Evolutionary conservation across 2,329 filamentous ascomycete genomes (phyloP).

Genomic region (Dendrostoma leiphaemia): DNA sequence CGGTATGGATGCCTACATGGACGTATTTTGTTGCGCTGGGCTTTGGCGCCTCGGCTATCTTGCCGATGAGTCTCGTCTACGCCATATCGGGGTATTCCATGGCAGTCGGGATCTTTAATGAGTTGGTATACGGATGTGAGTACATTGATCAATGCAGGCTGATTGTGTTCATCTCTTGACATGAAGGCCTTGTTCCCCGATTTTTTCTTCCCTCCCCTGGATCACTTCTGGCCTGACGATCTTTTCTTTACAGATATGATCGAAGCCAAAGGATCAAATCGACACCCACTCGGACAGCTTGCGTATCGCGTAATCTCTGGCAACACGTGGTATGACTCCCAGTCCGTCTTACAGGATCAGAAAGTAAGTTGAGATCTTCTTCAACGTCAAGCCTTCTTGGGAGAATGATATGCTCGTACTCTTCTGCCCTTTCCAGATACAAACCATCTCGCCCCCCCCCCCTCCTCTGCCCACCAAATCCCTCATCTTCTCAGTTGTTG

Average conservation of each 20-base stretch:
- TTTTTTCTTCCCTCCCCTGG: too few relatives aligned
- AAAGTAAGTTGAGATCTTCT: too few relatives aligned
- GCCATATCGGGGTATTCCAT: slow-evolving; percentile 21
- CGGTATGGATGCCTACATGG: slow-evolving; percentile 21
- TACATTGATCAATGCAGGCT: background rate
- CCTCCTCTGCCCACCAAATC: too few relatives aligned
- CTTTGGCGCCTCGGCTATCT: slow-evolving; percentile 20
- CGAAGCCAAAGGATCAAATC: slow-evolving; percentile 10
- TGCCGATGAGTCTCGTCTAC: slow-evolving; percentile 22
- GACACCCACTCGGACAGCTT: slow-evolving; percentile 19
- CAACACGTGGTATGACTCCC: slow-evolving; percentile 21
- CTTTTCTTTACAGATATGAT: slow-evolving; percentile 21
- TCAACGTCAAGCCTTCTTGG: too few relatives aligned
- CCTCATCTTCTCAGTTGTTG: background rate
- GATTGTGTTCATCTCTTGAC: too few relatives aligned
- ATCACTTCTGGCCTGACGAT: too few relatives aligned
- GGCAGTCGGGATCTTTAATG: slow-evolving; percentile 21
- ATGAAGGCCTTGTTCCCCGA: too few relatives aligned
- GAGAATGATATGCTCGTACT: too few relatives aligned
- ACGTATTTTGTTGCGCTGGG: slow-evolving; percentile 22
- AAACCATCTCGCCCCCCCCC: background rate
- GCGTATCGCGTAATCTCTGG: slow-evolving; percentile 22
- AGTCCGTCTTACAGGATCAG: slow-evolving; percentile 19
- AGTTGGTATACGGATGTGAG: slow-evolving; percentile 21
- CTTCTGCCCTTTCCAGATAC: too few relatives aligned